Base-by-base conservation (phyloP, 164 flowering plant species). In the Nelumbo lutea region DNA sequence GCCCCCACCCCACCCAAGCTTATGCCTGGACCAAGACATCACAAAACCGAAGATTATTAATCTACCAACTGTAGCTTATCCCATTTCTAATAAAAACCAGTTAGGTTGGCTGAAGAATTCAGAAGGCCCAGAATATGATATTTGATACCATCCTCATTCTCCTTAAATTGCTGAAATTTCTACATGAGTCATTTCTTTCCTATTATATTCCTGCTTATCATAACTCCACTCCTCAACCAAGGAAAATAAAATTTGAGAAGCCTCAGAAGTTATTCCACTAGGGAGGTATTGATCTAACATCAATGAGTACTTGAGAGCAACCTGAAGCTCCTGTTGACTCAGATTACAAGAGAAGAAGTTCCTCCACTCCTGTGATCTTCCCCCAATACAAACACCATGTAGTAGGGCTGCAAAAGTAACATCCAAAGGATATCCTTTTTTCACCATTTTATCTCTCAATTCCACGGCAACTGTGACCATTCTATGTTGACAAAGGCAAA, bases 301-400 rank as follows among this genome's bases (percentile, higher is more conserved):
- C 57, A 70, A 53, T 42, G 85, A 86, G 68, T 88, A 92, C 68
- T 76, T 81, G 10, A 79, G 47, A 76, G 93, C 86, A 80, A 75
- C 66, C 45, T 80, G 66, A 53, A 86, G 83, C 52, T 87, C 85
- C 56, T 67, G 61, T 66, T 77, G 83, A 69, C 72, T 76, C 61
- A 87, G 68, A 70, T 74, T 67, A 69, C 68, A 79, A 41, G 84
- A 61, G 5, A 85, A 76, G 40, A 83, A 59, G 43, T 69, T 78
- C 69, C 73, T 82, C 96, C 94, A 87, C 51, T 86, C 89, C 11
- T 75, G 69, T 44, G 83, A 83, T 77, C 73, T 83, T 64, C 91
- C 94, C 72, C 81, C 86, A 68, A 81, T 66, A 71, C 89, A 90
- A 63, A 87, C 45, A 48, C 93, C 89, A 79, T 81, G 84, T 50